Evolutionary conservation across 352 stramenopile genomes (phyloP), one percentile per base, ranked within the genome.

Genomic region (Globisporangium uncinulatum): DNA sequence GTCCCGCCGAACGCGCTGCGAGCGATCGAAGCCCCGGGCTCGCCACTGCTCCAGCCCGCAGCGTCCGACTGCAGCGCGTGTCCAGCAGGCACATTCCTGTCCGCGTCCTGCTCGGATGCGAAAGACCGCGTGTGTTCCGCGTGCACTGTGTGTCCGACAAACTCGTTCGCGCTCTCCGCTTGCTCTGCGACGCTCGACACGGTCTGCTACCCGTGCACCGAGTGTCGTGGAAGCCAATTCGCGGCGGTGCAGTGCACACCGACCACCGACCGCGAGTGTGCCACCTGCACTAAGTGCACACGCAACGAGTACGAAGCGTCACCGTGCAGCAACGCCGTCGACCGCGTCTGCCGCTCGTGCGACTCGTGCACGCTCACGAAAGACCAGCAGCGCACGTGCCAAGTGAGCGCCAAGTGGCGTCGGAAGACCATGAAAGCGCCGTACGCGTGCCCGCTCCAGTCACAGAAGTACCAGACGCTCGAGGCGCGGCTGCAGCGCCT

Each of bases 311-410:
- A 86, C 63, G 80, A 89, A 54, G 69, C 71, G 0, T 82, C 71
- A 9, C 59, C 76, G 20, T 91, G 83, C 31, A 61, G 57, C 6
- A 74, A 76, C 21, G 78, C 79, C 11, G 56, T 63, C 15, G 54
- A 92, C 34, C 83, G 83, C 15, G 60, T 89, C n/a, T 91, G 83
- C 37, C 79, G 70, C 47, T 79, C 78, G 29, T 93, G 80, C 54
- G 75, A 91, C 63, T 91, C 80, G 50, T 93, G 83, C 43, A 62
- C 70, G 4, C 68, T 93, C 34, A 88, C 76, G 5, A 61, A 59
- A 17, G 75, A 72, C 17, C 83, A 93, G 63, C 69, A 89, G 41
- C 56, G 51, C 15, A 24, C 74, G 48, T 93, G 83, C 51, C 54
- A 73, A 36, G 58, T 56, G 21, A 90, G 79, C 56, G 68, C 71